A percentile compares a stretch with the other conserved stretches of the same genome.
These are phyloP conservation scores for Mimosa bimucronata DNA, from an alignment of 306 rosid genomes.

Conservation along the genomic window DNA sequence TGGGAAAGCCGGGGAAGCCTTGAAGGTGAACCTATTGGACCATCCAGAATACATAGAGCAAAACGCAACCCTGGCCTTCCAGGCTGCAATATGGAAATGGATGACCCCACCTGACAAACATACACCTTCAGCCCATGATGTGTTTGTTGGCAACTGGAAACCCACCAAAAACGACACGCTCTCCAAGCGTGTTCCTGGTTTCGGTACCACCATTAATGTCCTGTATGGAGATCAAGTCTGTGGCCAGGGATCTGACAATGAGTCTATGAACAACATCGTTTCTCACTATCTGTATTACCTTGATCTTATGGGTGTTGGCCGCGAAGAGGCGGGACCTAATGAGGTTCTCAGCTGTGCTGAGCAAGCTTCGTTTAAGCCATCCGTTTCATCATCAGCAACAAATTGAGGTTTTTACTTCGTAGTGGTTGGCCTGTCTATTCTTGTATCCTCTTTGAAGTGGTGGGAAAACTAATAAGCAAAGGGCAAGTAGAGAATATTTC, in stretches of 20 bases:
- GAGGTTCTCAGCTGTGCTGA: conserved; percentile 80
- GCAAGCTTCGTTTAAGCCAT: conserved; percentile 65
- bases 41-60: conserved; percentile 96
- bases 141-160: conserved; percentile 84
- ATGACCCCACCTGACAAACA: conserved; percentile 80
- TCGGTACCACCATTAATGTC: conserved; percentile 84
- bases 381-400: conserved; percentile 54
- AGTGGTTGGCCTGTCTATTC: conserved; percentile 31
- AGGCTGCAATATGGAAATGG: conserved; percentile 88
- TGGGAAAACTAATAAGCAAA: background rate
- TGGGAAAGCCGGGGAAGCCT: conserved; percentile 73
- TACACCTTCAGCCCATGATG: conserved; percentile 86
- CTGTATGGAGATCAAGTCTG: conserved; percentile 73
- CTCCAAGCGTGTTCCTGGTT: conserved; percentile 81
- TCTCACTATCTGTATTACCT: conserved; percentile 88
- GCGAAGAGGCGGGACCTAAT: conserved; percentile 82
- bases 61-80: conserved; percentile 90
- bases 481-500: conserved; percentile 20
- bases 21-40: conserved; percentile 73
- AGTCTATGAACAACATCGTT: conserved; percentile 73
- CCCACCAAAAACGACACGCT: conserved; percentile 92
- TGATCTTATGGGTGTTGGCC: conserved; percentile 74
- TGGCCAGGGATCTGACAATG: conserved; percentile 68
- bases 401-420: conserved; percentile 38
- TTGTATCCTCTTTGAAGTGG: conserved; percentile 13